Base-by-base conservation (phyloP, 768 basidiomycete species). In the Boletus reticulatus region DNA sequence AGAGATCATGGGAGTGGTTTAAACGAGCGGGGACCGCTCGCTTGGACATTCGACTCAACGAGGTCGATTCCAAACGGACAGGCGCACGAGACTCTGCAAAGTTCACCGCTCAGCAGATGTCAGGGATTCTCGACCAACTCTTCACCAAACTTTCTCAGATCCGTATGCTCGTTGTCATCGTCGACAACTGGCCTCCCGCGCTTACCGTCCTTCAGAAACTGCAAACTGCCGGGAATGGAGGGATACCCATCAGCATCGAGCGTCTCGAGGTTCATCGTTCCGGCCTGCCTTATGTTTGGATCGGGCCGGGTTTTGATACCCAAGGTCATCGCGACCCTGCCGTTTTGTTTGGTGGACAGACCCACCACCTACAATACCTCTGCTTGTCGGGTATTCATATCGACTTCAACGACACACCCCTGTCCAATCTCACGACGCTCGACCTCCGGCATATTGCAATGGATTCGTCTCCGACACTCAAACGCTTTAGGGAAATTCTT, bases 221-320 rank as follows among this genome's bases (percentile, higher is more conserved):
- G 48, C 71, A 72, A 49, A 55, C 62, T 4, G 72, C 74, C 3
- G 75, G 73, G 9, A 61, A 59, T 29, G 55, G 68, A 12, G 70
- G 73, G 4, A 56, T 63, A 27, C 69, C 76, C 17, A 73, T 80
- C 57, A 72, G 70, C 39, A 65, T 91, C n/a, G 78, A 85, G 58
- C 81, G 81, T 29, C 71, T 89, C 59, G 87, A 89, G 68, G 67
- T 91, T 27, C 85, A 87, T 67, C 82, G 85, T 32, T 71, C 73
- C 14, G 83, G 82, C 6, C 55, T 68, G 29, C 78, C 79, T 38
- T 80, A 77, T 54, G 58, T 76, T 17, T 79, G 79, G 72, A 61
- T 76, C 22, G 81, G 80, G 11, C 68, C 69, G 8, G 77, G 70
- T 12, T 79, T 75, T 61, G 66, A 74, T 42, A 70, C 72, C 19